Base-by-base conservation (phyloP, 805 yeast species). In the Yarrowia sp. region DNA sequence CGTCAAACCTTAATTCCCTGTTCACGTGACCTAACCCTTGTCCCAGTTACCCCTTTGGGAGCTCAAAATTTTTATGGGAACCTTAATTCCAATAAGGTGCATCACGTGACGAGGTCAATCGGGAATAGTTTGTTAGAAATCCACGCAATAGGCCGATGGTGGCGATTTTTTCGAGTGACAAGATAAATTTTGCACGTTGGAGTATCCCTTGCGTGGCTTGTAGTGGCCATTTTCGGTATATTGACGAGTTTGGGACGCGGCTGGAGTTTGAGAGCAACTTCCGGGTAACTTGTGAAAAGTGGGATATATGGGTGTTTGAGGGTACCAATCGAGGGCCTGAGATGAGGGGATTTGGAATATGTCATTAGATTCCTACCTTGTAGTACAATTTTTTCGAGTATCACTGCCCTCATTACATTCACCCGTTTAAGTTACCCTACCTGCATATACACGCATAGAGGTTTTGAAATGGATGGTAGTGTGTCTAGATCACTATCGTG, bases 221-320 rank as follows among this genome's bases (percentile, higher is more conserved):
- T 11, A 12, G 16, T 16, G 1, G 1, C 43, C 43, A 7, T 8
- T 36, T 38, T 12, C 4, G 45, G 16, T 4, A 12, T 19, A 53
- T 38, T 53, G 43, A 8, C 35, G 32, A 49, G 7, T 11, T 36
- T 12, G 15, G 19, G 49, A n/a, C 16, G 41, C 14, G 52, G 12
- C 35, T 35, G 50, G 41, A 59, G 65, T 59, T 59, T 59, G 65
- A 11, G 65, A 35, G 65, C 65, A 59, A 59, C 65, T 59, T 59
- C 65, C 65, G 65, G 65, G 65, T 59, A 59, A 59, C 42, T 36
- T 3, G n/a, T 3, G 10, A 5, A 10, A 12, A 8, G 9, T 8
- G n/a, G 8, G 36, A 26, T 3, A 26, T 48, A 48, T 26, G n/a
- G 5, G 16, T 2, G 0, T 12, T 14, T 48, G 7, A 3, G 36